These are phyloP conservation scores for Phaffomyces antillensis DNA, from an alignment of 805 yeast species.

Conservation along the genomic window DNA sequence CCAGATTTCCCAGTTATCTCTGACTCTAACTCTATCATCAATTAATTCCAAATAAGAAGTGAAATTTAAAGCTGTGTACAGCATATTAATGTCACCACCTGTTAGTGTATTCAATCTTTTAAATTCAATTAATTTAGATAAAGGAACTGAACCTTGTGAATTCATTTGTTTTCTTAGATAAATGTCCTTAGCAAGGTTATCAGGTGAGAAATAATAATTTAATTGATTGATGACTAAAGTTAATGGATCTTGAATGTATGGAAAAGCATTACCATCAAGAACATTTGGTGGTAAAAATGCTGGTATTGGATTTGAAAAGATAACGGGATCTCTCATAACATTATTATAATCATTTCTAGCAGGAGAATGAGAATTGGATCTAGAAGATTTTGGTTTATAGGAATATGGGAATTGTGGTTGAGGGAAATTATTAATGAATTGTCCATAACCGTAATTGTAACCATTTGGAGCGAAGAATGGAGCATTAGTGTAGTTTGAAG, in stretches of 20 bases:
- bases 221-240: conserved; percentile 47
- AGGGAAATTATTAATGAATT: conserved; percentile 1
- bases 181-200: conserved; percentile 77
- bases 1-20: conserved; percentile 57
- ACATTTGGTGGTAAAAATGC: conserved; percentile 9
- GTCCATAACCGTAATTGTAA: conserved; percentile 12
- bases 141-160: conserved; percentile 62
- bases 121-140: conserved; percentile 57
- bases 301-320: not conserved
- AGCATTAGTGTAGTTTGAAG: not conserved
- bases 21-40: conserved; percentile 49
- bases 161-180: conserved; percentile 79
- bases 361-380: conserved; percentile 19
- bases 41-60: conserved; percentile 24
- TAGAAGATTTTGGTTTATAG: conserved; percentile 8
- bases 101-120: conserved; percentile 65
- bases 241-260: conserved; percentile 14
- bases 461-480: conserved; percentile 11
- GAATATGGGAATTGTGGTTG: conserved; percentile 3
- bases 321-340: not conserved
- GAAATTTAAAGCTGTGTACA: conserved; percentile 11
- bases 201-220: conserved; percentile 84
- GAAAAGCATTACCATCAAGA: conserved; percentile 5
- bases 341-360: conserved; percentile 5
- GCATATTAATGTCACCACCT: conserved; percentile 42